Conservation (phyloP, 495 filamentous ascomycete species). For the Usnea hakonensis region DNA sequence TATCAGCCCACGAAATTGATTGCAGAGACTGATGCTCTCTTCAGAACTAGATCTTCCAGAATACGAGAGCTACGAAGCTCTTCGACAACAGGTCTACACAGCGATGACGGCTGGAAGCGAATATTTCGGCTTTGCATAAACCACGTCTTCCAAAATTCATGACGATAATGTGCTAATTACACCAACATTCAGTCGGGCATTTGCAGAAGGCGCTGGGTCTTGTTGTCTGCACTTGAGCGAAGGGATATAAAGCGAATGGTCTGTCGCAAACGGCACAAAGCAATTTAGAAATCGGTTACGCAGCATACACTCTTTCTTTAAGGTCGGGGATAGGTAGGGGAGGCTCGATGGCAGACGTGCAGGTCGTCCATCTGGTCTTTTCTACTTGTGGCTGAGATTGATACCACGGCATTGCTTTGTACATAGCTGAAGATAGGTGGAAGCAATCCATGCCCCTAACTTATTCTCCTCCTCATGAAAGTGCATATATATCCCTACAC, state of each 20-base stretch:
- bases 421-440: slow-evolving; percentile 3
- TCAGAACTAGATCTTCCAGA: slow-evolving; percentile 97
- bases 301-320: not conserved
- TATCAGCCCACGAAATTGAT: not conserved
- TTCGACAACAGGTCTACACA: slow-evolving; percentile 80
- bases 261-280: not conserved
- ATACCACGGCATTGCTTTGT: slow-evolving; percentile 8
- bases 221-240: slow-evolving; percentile 8
- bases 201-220: slow-evolving; percentile 13
- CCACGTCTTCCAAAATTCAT: not conserved
- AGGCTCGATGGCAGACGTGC: slow-evolving; percentile 13
- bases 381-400: not conserved
- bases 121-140: slow-evolving; percentile 95
- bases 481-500: too few relatives aligned
- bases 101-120: slow-evolving; percentile 94
- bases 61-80: slow-evolving; percentile 90
- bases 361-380: slow-evolving; percentile 7
- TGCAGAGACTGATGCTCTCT: slow-evolving; percentile 29
- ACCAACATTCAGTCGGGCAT: slow-evolving; percentile 8
- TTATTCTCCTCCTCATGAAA: not conserved
- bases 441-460: not conserved
- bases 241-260: slow-evolving; percentile 2
- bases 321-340: not conserved
- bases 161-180: slow-evolving; percentile 3
- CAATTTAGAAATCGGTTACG: not conserved